Conservation (phyloP, 2,329 filamentous ascomycete species). For the Cladorrhinum sp. region DNA sequence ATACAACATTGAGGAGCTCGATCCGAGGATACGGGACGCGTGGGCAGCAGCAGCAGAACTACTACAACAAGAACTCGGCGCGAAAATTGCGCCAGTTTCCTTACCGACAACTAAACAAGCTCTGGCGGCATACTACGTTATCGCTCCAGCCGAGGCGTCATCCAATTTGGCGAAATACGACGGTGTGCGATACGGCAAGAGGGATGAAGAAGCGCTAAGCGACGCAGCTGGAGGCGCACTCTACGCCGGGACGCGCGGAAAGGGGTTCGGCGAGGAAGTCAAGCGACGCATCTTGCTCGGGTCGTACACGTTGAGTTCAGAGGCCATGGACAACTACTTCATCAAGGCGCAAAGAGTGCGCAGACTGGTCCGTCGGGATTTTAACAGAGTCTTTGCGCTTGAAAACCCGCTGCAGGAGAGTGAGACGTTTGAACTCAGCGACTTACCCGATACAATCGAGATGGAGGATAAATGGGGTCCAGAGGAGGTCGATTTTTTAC, state of each 20-base stretch:
- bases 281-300: slow-evolving; percentile 83
- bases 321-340: slow-evolving; percentile 95
- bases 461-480: slow-evolving; percentile 57
- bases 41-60: slow-evolving; percentile 63
- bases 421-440: slow-evolving; percentile 52
- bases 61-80: slow-evolving; percentile 60
- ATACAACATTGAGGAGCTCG: slow-evolving; percentile 84
- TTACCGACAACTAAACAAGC: slow-evolving; percentile 82
- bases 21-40: slow-evolving; percentile 62
- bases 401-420: slow-evolving; percentile 62
- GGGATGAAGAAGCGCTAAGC: slow-evolving; percentile 31
- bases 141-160: slow-evolving; percentile 90
- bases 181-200: slow-evolving; percentile 83
- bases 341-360: slow-evolving; percentile 88
- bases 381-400: slow-evolving; percentile 71
- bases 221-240: slow-evolving; percentile 61
- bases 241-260: slow-evolving; percentile 71
- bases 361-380: slow-evolving; percentile 79
- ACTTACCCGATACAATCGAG: slow-evolving; percentile 52
- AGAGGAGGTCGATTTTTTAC: slow-evolving; percentile 73
- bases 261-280: slow-evolving; percentile 80
- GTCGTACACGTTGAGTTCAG: slow-evolving; percentile 83
- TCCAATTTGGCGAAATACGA: slow-evolving; percentile 98
- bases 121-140: slow-evolving; percentile 89
- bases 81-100: slow-evolving; percentile 70